A percentile compares a stretch with the other conserved stretches of the same genome.
phyloP scores from a whole-genome alignment of 2,329 filamentous ascomycete species.

The Parastagonospora avenae region DNA sequence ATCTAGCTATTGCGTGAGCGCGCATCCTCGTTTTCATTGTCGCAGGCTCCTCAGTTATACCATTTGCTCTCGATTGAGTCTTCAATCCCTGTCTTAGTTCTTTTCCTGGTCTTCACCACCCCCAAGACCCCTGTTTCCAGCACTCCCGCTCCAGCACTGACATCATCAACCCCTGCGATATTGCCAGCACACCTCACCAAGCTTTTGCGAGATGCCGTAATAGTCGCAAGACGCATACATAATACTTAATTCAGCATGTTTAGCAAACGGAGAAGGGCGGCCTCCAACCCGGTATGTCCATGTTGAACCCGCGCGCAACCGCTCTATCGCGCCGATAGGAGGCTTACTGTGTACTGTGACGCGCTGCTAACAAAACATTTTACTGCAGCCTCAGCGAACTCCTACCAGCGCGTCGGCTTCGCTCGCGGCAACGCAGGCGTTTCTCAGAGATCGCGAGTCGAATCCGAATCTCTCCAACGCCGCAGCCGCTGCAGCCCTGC shows the following conservation, averaged over 20 bases:
- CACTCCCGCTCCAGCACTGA: conserved; percentile 15
- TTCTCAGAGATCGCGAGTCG: conserved; percentile 69
- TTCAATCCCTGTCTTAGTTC: conserved; percentile 5
- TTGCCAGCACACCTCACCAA: conserved; percentile 11
- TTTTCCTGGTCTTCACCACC: not conserved
- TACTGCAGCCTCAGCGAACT: conserved; percentile 37
- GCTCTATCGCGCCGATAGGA: not conserved
- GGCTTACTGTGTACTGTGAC: not conserved
- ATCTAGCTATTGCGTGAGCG: not conserved
- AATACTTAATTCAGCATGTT: conserved; percentile 42
- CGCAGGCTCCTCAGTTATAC: not conserved
- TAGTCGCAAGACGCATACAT: conserved; percentile 20
- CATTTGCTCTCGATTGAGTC: not conserved
- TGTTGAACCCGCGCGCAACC: conserved; percentile 6
- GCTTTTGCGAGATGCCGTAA: conserved; percentile 26
- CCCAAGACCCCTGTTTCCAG: not conserved
- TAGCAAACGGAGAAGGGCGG: conserved; percentile 34
- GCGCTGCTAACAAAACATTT: conserved; percentile 23
- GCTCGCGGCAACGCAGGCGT: conserved; percentile 80
- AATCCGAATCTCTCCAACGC: conserved; percentile 76
- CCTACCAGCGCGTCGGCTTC: conserved; percentile 74
- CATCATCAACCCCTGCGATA: conserved; percentile 22
- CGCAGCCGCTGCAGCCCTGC: conserved; percentile 83
- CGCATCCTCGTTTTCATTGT: not conserved
- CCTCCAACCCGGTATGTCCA: conserved; percentile 42